phyloP scores from a whole-genome alignment of 768 basidiomycete species.

The Leccinum broughii region DNA sequence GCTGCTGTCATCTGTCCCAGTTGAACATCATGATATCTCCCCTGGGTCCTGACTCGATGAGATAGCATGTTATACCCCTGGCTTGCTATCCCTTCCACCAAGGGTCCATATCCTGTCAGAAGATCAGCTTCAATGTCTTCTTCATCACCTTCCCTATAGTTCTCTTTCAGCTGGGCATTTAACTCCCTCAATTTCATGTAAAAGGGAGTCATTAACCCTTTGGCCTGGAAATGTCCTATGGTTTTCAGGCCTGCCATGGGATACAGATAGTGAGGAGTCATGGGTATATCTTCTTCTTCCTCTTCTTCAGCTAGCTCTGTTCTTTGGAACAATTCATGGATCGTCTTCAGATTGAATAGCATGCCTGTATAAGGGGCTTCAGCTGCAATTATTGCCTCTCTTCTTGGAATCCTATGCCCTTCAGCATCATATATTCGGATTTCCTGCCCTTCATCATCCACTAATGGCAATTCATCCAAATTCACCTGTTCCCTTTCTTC shows the following conservation, averaged over 20 bases:
- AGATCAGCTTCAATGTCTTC: neutral
- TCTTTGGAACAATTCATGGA: neutral
- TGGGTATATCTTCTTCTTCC: neutral
- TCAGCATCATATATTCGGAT: too few relatives aligned
- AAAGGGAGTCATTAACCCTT: neutral
- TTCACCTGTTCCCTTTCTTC: too few relatives aligned
- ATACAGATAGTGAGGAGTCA: neutral
- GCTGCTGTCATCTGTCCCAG: too few relatives aligned
- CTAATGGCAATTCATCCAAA: too few relatives aligned
- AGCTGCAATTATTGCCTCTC: too few relatives aligned
- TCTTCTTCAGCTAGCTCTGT: neutral
- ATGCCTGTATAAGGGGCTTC: too few relatives aligned
- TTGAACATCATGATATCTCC: too few relatives aligned
- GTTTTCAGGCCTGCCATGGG: too few relatives aligned
- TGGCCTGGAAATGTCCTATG: too few relatives aligned
- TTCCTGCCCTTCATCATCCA: too few relatives aligned
- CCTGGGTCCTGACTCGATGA: neutral
- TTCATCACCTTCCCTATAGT: neutral
- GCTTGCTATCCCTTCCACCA: neutral
- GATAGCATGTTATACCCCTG: conserved; percentile 3
- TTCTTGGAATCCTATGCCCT: too few relatives aligned
- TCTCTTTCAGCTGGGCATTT: neutral
- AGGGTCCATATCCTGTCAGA: neutral
- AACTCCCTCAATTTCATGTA: neutral
- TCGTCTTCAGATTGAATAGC: too few relatives aligned